Conservation (phyloP, 148 eudicot genomes). For the Rhododendron vialii region DNA sequence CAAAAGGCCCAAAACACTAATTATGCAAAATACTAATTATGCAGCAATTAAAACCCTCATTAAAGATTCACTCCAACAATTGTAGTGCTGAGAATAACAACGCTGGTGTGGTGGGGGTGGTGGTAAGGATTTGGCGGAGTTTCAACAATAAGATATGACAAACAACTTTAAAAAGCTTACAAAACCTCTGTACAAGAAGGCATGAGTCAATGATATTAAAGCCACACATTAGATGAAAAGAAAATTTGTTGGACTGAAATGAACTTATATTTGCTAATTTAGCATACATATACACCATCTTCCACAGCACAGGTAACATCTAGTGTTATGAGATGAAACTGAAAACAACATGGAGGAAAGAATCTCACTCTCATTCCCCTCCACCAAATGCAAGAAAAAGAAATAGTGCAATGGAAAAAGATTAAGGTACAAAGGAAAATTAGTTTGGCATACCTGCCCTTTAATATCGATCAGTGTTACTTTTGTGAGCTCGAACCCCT, state of each 20-base stretch:
- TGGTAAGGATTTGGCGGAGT: neutral
- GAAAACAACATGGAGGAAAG: neutral
- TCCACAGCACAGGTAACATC: neutral
- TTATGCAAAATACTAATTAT: neutral
- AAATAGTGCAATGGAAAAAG: neutral
- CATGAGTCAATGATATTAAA: neutral
- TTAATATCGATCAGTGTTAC: conserved; percentile 72
- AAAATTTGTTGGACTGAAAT: neutral
- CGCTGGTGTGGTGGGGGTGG: neutral
- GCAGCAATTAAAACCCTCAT: conserved; percentile 11
- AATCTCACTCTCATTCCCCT: conserved; percentile 4
- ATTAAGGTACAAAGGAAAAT: neutral
- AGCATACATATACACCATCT: neutral
- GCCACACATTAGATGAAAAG: neutral
- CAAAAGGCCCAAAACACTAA: neutral
- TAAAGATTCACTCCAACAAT: neutral
- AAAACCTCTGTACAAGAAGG: neutral
- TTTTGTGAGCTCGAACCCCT: conserved; percentile 94
- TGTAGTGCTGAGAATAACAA: neutral
- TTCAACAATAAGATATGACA: neutral
- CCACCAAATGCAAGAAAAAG: neutral
- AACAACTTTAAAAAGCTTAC: neutral
- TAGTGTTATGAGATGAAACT: neutral
- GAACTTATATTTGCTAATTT: neutral
- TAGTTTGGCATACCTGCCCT: conserved; percentile 64